Evolutionary conservation across 495 filamentous ascomycete species (phyloP), one percentile per base, ranked within the genome.

Genomic region (Aspergillus biplanus): DNA sequence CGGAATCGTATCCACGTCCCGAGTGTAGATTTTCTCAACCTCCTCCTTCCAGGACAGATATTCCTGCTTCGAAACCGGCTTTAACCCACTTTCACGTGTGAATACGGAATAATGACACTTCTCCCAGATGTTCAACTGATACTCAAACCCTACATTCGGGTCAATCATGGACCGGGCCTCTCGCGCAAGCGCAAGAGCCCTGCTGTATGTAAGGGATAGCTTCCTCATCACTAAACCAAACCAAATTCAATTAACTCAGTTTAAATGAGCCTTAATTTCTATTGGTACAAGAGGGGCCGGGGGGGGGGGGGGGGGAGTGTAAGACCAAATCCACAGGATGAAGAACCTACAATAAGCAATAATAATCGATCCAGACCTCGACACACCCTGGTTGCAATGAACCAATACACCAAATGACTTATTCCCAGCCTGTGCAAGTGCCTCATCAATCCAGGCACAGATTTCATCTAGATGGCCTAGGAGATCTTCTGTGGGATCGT

Each of bases 131-230:
- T 39, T 16, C 16, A 63, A 27, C 6, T 63, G 61, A 50, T 56
- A 57, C 42, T 63, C 31, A 35, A 63, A 63, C 1, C 61, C 61
- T 3, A 63, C 55, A 37, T 63, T 63, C 8, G 61, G 61, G 18
- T 7, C 27, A 15, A 63, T 63, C 44, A 52, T 18, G 7, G 18
- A 3, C 1, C 61, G 53, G 5, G 44, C 47, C 9, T 42, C 16
- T 11, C 32, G 42, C 4, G 61, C 61, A 0, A 56, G 6, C 11
- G 12, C 1, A 4, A 63, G 46, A 12, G 61, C 53, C 7, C 2
- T 18, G 3, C 4, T 18, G 21, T 63, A 63, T 5, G 46, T 11
- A 13, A 57, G 39, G 3, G 33, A 27, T 18, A 39, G 53, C 21
- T 11, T 5, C 32, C 7, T 46, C 61, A 63, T 63, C 8, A 63